These are phyloP conservation scores for Thozetella sp. DNA, from an alignment of 495 filamentous ascomycete genomes.

Conservation along the genomic window DNA sequence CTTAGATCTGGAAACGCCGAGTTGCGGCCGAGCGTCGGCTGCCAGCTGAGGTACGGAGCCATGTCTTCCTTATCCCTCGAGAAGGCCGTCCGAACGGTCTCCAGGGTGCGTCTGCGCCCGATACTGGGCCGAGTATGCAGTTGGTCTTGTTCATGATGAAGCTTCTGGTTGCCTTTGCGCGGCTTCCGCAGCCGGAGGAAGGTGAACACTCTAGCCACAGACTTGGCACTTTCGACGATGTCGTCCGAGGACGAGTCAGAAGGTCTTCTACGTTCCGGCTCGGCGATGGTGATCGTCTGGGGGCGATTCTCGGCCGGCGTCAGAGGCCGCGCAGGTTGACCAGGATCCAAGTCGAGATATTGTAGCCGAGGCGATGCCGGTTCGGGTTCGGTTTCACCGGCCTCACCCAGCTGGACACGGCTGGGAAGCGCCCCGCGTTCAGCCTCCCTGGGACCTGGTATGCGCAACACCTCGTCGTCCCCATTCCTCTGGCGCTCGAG, in stretches of 20 bases:
- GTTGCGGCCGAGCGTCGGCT: slow-evolving; percentile 89
- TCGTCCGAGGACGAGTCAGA: slow-evolving; percentile 27
- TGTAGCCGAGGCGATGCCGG: slow-evolving; percentile 10
- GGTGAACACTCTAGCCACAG: slow-evolving; percentile 26
- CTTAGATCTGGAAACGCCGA: slow-evolving; percentile 87
- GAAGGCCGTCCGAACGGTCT: slow-evolving; percentile 33
- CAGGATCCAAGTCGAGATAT: slow-evolving; percentile 13
- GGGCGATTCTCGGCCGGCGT: slow-evolving; percentile 35
- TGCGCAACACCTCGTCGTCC: slow-evolving; percentile 73
- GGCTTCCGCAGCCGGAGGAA: slow-evolving; percentile 36
- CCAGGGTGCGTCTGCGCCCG: slow-evolving; percentile 29
- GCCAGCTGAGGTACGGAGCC: slow-evolving; percentile 90
- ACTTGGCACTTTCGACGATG: slow-evolving; percentile 31
- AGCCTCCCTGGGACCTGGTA: slow-evolving; percentile 85
- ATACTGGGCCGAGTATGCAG: not conserved
- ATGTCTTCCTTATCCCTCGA: slow-evolving; percentile 46
- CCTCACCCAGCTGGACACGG: slow-evolving; percentile 53
- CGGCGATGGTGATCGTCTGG: slow-evolving; percentile 67
- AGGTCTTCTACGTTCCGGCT: slow-evolving; percentile 47
- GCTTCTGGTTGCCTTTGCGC: slow-evolving; percentile 10
- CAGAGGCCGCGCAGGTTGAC: slow-evolving; percentile 16
- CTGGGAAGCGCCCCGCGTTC: slow-evolving; percentile 76
- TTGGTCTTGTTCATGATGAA: slow-evolving; percentile 18
- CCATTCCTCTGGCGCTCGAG: slow-evolving; percentile 79
- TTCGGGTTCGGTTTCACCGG: slow-evolving; percentile 19